A percentile compares a stretch with the other conserved stretches of the same genome.
These are phyloP conservation scores for Rhizopogon rudus DNA, from an alignment of 768 basidiomycete species.

Conservation along the genomic window DNA sequence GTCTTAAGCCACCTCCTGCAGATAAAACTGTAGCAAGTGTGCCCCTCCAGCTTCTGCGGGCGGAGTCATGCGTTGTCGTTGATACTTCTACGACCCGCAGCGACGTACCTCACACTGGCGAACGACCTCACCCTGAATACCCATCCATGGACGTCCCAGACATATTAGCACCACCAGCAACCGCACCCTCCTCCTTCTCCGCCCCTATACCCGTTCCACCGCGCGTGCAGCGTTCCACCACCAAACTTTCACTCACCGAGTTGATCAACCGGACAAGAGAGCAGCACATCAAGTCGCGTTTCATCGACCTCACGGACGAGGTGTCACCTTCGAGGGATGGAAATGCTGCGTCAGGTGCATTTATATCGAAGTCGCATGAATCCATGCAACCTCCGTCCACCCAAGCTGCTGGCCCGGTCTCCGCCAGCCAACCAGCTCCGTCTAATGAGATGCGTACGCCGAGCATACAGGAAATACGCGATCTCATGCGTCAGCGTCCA, in stretches of 20 bases:
- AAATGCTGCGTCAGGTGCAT: background rate
- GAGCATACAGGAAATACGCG: constrained; percentile 1
- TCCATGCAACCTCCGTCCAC: background rate
- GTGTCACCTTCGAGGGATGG: background rate
- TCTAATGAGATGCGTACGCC: background rate
- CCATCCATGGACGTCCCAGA: background rate
- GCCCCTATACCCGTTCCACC: constrained; percentile 17
- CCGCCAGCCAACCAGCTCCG: background rate
- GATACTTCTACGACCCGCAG: background rate
- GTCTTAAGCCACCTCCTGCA: background rate
- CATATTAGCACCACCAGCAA: background rate
- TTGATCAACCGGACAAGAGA: constrained; percentile 17
- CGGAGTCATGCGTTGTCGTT: background rate
- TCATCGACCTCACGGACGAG: background rate
- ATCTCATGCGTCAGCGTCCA: background rate
- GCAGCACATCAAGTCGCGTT: background rate
- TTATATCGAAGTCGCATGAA: background rate
- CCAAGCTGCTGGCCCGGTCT: background rate
- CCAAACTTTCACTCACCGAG: constrained; percentile 16
- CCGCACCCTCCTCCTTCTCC: background rate
- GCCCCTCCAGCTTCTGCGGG: background rate
- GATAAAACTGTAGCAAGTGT: background rate
- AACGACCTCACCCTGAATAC: background rate
- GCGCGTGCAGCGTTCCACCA: constrained; percentile 10
- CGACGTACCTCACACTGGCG: background rate